phyloP scores from a whole-genome alignment of 257 asterid species.

The Nicotiana tabacum region DNA sequence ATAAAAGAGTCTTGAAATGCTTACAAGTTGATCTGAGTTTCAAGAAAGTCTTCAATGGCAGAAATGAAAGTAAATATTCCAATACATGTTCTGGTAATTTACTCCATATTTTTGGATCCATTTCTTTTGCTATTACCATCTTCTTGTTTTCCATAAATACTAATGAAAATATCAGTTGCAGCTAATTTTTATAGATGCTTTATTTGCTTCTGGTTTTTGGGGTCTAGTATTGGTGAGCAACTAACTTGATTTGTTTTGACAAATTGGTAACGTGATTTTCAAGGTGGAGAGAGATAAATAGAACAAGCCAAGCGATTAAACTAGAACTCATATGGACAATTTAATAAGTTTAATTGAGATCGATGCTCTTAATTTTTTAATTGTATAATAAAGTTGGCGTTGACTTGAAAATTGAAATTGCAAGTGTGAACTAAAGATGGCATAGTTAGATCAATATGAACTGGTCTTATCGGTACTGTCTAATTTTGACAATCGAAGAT shows the following conservation, averaged over 20 bases:
- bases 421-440: not conserved
- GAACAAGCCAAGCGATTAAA: not conserved
- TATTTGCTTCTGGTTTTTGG: not conserved
- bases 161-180: not conserved
- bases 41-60: conserved; percentile 56
- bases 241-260: not conserved
- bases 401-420: not conserved
- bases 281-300: not conserved
- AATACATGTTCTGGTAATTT: conserved; percentile 52
- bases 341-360: not conserved
- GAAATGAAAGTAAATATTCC: conserved; percentile 48
- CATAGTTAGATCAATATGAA: not conserved
- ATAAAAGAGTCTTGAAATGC: conserved; percentile 51
- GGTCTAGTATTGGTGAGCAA: not conserved
- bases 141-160: not conserved
- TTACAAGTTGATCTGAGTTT: conserved; percentile 58
- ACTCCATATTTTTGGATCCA: conserved; percentile 69
- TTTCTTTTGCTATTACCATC: not conserved
- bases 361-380: not conserved
- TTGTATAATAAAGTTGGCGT: not conserved
- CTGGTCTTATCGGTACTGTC: not conserved
- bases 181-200: not conserved
- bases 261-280: not conserved
- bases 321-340: not conserved
- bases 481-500: not conserved